Evolutionary conservation across 306 rosid species (phyloP).

Genomic region (Echinosophora koreensis): DNA sequence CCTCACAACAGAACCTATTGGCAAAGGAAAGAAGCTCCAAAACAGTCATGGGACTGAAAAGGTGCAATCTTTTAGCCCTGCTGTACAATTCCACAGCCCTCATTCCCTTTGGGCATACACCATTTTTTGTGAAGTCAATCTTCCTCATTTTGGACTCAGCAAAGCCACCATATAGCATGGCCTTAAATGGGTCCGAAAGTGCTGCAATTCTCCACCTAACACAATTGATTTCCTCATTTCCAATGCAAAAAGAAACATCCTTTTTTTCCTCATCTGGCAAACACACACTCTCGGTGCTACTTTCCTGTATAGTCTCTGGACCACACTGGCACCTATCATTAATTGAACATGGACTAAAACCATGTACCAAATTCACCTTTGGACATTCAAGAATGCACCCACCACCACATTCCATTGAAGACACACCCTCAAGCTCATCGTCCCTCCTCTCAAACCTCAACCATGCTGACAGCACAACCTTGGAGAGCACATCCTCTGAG

Average conservation of each 20-base stretch:
- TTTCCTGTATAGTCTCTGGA: conserved; percentile 44
- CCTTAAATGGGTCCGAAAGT: conserved; percentile 65
- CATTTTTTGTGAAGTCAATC: conserved; percentile 67
- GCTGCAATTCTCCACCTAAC: conserved; percentile 64
- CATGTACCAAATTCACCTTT: conserved; percentile 57
- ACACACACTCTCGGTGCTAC: conserved; percentile 40
- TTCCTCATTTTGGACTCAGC: conserved; percentile 61
- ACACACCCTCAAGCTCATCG: conserved; percentile 68
- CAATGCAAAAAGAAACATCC: conserved; percentile 68
- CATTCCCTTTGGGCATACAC: conserved; percentile 67
- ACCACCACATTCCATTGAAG: conserved; percentile 66
- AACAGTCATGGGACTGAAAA: conserved; percentile 57
- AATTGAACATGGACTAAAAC: conserved; percentile 55
- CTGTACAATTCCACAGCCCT: conserved; percentile 72
- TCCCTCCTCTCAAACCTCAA: conserved; percentile 79
- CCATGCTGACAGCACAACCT: conserved; percentile 83
- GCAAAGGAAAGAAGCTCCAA: conserved; percentile 72
- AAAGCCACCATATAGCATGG: conserved; percentile 74
- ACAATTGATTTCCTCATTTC: conserved; percentile 60
- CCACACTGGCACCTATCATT: conserved; percentile 58
- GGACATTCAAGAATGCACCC: conserved; percentile 75
- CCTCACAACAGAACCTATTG: conserved; percentile 79
- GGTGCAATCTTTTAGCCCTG: conserved; percentile 62
- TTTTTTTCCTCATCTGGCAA: conserved; percentile 53
- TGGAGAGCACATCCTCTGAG: conserved; percentile 65